These are phyloP conservation scores for Calophaca sinica DNA, from an alignment of 306 rosid genomes.

Conservation along the genomic window DNA sequence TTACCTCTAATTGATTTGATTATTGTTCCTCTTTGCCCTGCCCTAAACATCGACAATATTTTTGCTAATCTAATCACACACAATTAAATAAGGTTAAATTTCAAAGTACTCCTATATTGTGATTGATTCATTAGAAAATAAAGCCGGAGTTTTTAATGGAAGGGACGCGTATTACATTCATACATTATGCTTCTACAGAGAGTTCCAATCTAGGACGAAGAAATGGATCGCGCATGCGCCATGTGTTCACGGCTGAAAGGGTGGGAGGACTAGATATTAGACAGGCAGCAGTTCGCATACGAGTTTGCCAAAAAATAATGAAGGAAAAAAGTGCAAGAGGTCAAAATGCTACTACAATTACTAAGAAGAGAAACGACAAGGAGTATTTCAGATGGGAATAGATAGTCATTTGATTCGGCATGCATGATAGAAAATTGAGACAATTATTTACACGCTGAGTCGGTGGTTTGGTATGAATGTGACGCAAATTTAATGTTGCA, in stretches of 20 bases:
- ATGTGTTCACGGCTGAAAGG: constrained; percentile 6
- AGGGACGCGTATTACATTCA: not conserved
- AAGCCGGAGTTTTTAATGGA: not conserved
- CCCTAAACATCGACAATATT: not conserved
- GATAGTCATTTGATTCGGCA: constrained; percentile 8
- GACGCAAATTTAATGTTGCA: not conserved
- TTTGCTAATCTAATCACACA: not conserved
- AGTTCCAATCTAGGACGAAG: not conserved
- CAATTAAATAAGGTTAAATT: too few relatives aligned
- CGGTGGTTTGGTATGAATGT: constrained; percentile 8
- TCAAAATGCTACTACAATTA: not conserved
- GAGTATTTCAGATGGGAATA: not conserved
- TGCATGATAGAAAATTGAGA: not conserved
- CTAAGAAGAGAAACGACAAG: not conserved
- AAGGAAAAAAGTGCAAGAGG: not conserved
- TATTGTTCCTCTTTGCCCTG: not conserved
- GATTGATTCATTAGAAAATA: not conserved
- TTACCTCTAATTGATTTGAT: not conserved
- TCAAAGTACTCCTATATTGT: too few relatives aligned
- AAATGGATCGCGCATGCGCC: constrained; percentile 11
- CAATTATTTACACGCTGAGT: not conserved
- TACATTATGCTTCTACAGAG: not conserved
- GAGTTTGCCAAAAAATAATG: not conserved
- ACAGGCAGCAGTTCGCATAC: not conserved
- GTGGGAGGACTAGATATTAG: not conserved